These are phyloP conservation scores for Circinella minor DNA, from an alignment of 371 early-diverging fungal species.

Conservation along the genomic window DNA sequence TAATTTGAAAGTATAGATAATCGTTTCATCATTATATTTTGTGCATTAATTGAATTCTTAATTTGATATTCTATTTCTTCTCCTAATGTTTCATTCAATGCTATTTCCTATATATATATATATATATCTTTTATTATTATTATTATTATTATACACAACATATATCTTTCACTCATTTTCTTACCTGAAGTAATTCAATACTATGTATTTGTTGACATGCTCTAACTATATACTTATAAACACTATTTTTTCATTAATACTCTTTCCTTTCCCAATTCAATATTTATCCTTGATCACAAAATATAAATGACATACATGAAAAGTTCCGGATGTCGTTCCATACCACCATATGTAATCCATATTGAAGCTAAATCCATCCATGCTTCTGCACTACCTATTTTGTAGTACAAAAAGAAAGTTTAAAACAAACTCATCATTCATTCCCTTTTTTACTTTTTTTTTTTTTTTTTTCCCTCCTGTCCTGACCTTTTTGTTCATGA, in stretches of 20 bases:
- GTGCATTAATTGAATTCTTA: conserved; percentile 33
- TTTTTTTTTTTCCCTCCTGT: neutral
- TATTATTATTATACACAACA: no score
- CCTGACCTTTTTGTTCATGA: conserved; percentile 7
- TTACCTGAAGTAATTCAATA: conserved; percentile 38
- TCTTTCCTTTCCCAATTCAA: no score
- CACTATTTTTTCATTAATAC: neutral
- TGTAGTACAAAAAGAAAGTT: neutral
- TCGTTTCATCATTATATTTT: conserved; percentile 40
- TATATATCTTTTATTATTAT: neutral
- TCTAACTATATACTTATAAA: conserved; percentile 40
- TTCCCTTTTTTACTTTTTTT: neutral
- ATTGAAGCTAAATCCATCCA: conserved; percentile 36
- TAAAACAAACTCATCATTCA: neutral
- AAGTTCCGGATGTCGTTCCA: conserved; percentile 41
- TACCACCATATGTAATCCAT: conserved; percentile 44
- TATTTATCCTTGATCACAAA: neutral
- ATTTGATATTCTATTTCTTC: conserved; percentile 39
- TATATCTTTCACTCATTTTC: no score
- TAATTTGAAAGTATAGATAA: conserved; percentile 35
- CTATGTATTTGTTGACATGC: conserved; percentile 34
- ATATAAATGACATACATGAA: conserved; percentile 35
- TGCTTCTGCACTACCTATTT: conserved; percentile 11
- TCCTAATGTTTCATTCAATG: conserved; percentile 34
- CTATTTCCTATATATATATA: conserved; percentile 17